Base-by-base conservation (phyloP, 2,329 filamentous ascomycete genomes). In the Ilyonectria robusta region DNA sequence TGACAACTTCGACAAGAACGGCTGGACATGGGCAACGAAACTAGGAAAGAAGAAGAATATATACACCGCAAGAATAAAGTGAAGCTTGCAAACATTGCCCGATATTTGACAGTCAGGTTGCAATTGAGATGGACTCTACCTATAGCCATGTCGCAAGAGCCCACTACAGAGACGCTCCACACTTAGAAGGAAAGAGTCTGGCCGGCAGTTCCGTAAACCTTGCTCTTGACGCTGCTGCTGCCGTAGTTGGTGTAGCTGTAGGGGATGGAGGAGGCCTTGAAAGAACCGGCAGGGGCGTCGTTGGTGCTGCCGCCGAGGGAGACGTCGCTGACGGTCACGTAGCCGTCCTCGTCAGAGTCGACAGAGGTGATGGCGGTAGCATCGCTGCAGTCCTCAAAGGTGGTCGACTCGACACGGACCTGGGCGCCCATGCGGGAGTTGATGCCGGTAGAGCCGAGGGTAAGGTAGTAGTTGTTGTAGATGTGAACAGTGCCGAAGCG, bases 401-500 rank as follows among this genome's bases (percentile, higher is more conserved):
- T 79, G 64, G 85, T 85, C 57, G 86, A 88, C 81, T 90, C 85
- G 23, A 89, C 82, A 29, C 89, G 83, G 19, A 89, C 79, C 76
- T 90, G 82, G 13, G 88, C 86, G 13, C 84, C 84, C 71, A 85
- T 81, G 59, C 86, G 85, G 50, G 86, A 85, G 81, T 89, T 89
- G 81, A 90, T 84, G 53, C 85, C 84, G 51, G 78, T 81, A 46
- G 62, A 66, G 54, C 80, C 76, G 70, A 84, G 72, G 70, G 79
- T 78, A 76, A 81, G 82, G 78, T 83, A 84, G 68, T 72, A 75
- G 83, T 87, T 89, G 82, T 85, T 88, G 75, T 88, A 84, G 72
- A 85, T 78, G 80, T 93, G 91, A 61, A 70, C 89, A 44, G 87
- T 91, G 29, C 90, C 91, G 81, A 92, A 92, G 70, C 90, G 89